phyloP scores from a whole-genome alignment of 1,139 yeast genomes.

The Blastobotrys illinoisensis region DNA sequence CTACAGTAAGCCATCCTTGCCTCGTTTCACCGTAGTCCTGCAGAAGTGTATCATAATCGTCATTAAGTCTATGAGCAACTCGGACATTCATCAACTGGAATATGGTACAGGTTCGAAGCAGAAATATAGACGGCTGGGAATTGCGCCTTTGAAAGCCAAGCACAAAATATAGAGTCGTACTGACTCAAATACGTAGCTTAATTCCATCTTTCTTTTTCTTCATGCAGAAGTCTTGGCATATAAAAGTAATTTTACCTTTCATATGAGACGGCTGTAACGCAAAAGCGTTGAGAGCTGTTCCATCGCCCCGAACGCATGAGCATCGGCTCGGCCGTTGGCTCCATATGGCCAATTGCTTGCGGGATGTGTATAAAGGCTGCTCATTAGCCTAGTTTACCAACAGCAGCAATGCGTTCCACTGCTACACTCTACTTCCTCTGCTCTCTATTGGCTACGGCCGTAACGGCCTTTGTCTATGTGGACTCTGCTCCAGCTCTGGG shows the following conservation, averaged over 20 bases:
- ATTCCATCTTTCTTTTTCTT: no score
- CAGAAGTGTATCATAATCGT: no score
- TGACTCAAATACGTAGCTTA: no score
- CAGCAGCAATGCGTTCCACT: background rate
- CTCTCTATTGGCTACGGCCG: background rate
- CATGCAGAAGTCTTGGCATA: background rate
- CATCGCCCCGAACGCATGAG: background rate
- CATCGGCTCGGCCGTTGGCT: background rate
- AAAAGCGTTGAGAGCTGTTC: background rate
- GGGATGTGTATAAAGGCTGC: background rate
- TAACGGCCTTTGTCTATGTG: background rate
- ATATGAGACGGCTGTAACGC: background rate
- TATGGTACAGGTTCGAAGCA: no score
- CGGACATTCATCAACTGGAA: no score
- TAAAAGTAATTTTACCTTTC: background rate
- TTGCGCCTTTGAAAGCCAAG: no score
- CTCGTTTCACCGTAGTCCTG: no score
- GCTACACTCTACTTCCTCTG: background rate
- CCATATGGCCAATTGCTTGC: background rate
- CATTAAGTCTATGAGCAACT: no score
- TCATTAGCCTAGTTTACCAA: background rate
- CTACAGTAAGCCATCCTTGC: no score
- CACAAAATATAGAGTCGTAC: no score
- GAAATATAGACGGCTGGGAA: no score
- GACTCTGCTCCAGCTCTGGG: background rate